Conservation (phyloP, 768 basidiomycete species). For the Tylopilus intermedius region DNA sequence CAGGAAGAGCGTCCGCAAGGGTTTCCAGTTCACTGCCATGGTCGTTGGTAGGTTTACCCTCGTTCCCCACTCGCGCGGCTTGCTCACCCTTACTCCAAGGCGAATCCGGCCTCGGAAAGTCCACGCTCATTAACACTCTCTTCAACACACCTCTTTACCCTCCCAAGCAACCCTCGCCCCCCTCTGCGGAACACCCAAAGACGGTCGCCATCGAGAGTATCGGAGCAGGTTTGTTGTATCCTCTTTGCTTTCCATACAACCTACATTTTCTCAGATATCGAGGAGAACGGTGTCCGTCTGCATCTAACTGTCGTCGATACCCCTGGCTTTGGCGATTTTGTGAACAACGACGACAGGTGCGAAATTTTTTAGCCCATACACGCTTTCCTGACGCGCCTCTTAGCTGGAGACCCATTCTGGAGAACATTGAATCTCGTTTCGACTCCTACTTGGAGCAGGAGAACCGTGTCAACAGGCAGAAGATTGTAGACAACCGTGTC, state of each 20-base stretch:
- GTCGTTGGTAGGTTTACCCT: slow-evolving; percentile 79
- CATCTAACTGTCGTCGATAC: slow-evolving; percentile 99
- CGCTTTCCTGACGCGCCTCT: slow-evolving; percentile 15
- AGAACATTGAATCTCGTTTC: slow-evolving; percentile 97
- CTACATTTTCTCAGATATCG: slow-evolving; percentile 69
- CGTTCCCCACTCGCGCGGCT: slow-evolving; percentile 7
- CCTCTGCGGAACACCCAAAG: slow-evolving; percentile 80
- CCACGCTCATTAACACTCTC: slow-evolving; percentile 96
- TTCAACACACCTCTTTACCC: slow-evolving; percentile 97
- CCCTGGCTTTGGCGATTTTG: slow-evolving; percentile 98
- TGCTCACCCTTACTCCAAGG: slow-evolving; percentile 41
- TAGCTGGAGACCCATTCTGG: slow-evolving; percentile 98
- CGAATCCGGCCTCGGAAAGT: slow-evolving; percentile 98
- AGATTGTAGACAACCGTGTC: slow-evolving; percentile 93
- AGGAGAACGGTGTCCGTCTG: slow-evolving; percentile 95
- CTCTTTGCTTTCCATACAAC: slow-evolving; percentile 7
- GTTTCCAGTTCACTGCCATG: slow-evolving; percentile 99
- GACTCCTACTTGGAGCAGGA: slow-evolving; percentile 98
- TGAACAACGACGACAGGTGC: slow-evolving; percentile 97
- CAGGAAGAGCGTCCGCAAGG: slow-evolving; percentile 95
- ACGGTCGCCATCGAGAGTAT: slow-evolving; percentile 99
- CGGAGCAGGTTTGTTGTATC: slow-evolving; percentile 69
- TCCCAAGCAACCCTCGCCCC: slow-evolving; percentile 77
- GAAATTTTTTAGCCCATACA: slow-evolving; percentile 18
- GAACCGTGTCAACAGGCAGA: slow-evolving; percentile 93